Base-by-base conservation (phyloP, 345 rosid species). In the Gossypium raimondii region DNA sequence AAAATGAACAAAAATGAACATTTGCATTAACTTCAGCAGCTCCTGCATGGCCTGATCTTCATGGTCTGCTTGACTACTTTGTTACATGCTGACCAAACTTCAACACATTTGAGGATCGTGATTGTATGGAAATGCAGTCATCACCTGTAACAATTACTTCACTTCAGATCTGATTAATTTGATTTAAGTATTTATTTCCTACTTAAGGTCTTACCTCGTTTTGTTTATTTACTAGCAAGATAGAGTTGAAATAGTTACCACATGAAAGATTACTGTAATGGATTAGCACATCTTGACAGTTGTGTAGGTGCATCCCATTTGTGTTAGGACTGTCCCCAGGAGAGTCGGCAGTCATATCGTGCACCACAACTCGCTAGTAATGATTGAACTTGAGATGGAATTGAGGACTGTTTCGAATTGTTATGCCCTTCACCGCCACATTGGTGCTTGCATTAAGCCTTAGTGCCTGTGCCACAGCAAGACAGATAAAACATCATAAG, bases 321-420 rank as follows among this genome's bases (percentile, higher is more conserved):
- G 99, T 95, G 75, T 95, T 95, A 67, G 98, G 99, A 87, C 98
- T 95, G 77, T 93, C 87, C 18, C 97, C 91, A 0, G 98, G 98
- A 29, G 99, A 95, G 45, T 90, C 82, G 48, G 89, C 34, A 64
- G 38, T 84, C 38, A 91, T 75, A 58, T 89, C 91, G 79, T 95
- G 98, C 43, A 95, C 98, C 75, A 85, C 79, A 0, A 95, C 97
- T 50, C 94, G 92, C 9, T 85, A 76, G 84, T 97, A 91, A 79
- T 91, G 87, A 82, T 95, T 98, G 58, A 95, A 95, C 85, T 95
- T 93, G 84, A 95, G 97, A 79, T 95, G 99, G 85, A 94, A 93
- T 74, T 89, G 99, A 2, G 96, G 99, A 80, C 99, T 95, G 89
- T 91, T 93, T 79, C 85, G 94, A 78, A 95, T 91, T 58, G 84